Evolutionary conservation across 2,329 filamentous ascomycete species (phyloP).

Genomic region (Aspergillus fructus): DNA sequence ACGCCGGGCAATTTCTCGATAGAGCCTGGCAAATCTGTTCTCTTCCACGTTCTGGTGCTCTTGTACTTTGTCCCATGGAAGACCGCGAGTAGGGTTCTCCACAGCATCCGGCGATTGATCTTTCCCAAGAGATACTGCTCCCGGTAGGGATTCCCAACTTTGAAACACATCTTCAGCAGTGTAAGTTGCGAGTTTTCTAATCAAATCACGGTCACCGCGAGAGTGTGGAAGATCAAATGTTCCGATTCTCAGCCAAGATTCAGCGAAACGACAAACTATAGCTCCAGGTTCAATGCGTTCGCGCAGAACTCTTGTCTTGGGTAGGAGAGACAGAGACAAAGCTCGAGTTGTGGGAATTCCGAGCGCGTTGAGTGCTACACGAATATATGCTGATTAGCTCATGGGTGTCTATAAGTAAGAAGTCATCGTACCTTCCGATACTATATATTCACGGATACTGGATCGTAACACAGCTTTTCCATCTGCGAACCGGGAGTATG

Average conservation of each 20-base stretch:
- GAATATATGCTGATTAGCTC: neutral
- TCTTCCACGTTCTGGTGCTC: slow-evolving; percentile 68
- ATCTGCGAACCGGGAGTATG: slow-evolving; percentile 94
- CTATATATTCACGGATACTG: slow-evolving; percentile 90
- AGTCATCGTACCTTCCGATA: slow-evolving; percentile 66
- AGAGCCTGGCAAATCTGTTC: slow-evolving; percentile 84
- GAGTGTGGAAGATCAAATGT: slow-evolving; percentile 90
- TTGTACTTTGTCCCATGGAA: slow-evolving; percentile 61
- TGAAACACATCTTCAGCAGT: slow-evolving; percentile 82
- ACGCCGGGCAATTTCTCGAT: slow-evolving; percentile 78
- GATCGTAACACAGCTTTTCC: slow-evolving; percentile 90
- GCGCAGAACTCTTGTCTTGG: slow-evolving; percentile 69
- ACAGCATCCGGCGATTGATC: slow-evolving; percentile 36
- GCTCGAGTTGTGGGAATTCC: slow-evolving; percentile 84
- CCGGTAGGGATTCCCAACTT: slow-evolving; percentile 83
- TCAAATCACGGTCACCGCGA: slow-evolving; percentile 72
- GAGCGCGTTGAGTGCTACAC: slow-evolving; percentile 68
- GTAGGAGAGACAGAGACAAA: slow-evolving; percentile 74
- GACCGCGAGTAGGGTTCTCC: slow-evolving; percentile 50
- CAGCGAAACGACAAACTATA: slow-evolving; percentile 87
- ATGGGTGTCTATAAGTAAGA: neutral
- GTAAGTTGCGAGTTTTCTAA: slow-evolving; percentile 75
- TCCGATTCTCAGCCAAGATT: slow-evolving; percentile 89
- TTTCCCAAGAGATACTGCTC: slow-evolving; percentile 47
- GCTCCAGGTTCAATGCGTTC: slow-evolving; percentile 86